Percentiles rank a stretch among this genome's conserved stretches.
Conservation (phyloP, 768 basidiomycete species). For the Pleurotus eryngii region DNA sequence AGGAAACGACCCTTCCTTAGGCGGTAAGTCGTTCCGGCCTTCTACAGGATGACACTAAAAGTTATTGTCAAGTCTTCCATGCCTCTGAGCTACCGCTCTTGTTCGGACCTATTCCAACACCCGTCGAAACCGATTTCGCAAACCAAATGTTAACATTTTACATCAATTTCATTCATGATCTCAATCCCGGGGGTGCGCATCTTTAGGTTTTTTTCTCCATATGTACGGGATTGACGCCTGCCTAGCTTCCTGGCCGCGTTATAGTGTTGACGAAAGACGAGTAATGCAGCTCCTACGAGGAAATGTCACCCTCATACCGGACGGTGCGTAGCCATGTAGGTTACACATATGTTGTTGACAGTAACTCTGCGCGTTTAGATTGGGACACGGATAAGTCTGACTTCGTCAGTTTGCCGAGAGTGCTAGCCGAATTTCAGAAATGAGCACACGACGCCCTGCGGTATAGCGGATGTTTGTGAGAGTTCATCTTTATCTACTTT, state of each 20-base stretch:
- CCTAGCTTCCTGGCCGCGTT: conserved; percentile 46
- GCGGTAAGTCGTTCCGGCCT: conserved; percentile 32
- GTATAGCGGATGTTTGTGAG: no score
- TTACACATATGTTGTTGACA: not conserved
- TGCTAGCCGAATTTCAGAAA: conserved; percentile 46
- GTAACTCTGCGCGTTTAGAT: conserved; percentile 24
- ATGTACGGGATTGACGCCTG: not conserved
- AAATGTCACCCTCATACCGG: conserved; percentile 52
- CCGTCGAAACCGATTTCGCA: conserved; percentile 42
- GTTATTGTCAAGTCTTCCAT: conserved; percentile 37
- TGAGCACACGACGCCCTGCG: conserved; percentile 11
- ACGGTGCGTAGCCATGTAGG: conserved; percentile 33
- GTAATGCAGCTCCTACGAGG: conserved; percentile 49
- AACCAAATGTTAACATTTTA: conserved; percentile 49
- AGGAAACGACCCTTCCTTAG: conserved; percentile 42
- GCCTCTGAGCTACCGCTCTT: conserved; percentile 45
- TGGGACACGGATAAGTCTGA: conserved; percentile 37
- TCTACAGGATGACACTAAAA: not conserved
- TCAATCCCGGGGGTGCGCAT: conserved; percentile 50
- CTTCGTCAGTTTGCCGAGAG: conserved; percentile 38
- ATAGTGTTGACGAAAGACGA: conserved; percentile 24
- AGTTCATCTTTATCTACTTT: no score
- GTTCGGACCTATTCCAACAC: conserved; percentile 45
- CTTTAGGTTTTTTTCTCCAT: not conserved
- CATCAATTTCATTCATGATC: conserved; percentile 53